phyloP scores from a whole-genome alignment of 331 rosid species.

The Ulmus americana region DNA sequence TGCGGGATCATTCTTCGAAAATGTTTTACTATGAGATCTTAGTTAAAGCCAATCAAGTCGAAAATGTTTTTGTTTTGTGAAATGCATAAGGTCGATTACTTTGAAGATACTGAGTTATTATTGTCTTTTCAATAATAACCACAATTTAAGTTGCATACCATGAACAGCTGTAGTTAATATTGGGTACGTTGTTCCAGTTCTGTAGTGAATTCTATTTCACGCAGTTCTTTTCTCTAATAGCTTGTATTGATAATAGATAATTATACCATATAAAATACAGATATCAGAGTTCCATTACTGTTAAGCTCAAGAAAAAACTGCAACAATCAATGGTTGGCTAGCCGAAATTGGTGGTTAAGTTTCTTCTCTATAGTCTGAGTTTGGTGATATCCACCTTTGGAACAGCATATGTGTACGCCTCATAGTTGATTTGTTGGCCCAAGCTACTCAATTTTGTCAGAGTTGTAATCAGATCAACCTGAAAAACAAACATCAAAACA shows the following conservation, averaged over 20 bases:
- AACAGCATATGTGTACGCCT: slow-evolving; percentile 71
- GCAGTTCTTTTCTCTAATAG: too few relatives aligned
- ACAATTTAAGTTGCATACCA: too few relatives aligned
- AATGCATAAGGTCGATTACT: too few relatives aligned
- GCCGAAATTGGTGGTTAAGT: background rate
- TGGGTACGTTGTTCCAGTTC: too few relatives aligned
- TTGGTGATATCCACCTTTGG: slow-evolving; percentile 58
- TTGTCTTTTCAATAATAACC: too few relatives aligned
- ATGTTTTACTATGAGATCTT: background rate
- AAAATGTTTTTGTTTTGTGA: too few relatives aligned
- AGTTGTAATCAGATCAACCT: slow-evolving; percentile 87
- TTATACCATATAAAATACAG: too few relatives aligned
- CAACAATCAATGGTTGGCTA: slow-evolving; percentile 3
- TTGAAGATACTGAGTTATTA: too few relatives aligned
- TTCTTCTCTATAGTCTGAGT: slow-evolving; percentile 57
- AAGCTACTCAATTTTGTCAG: slow-evolving; percentile 69
- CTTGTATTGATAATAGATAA: too few relatives aligned
- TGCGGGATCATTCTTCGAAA: background rate
- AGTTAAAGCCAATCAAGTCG: background rate
- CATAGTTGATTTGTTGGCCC: slow-evolving; percentile 81
- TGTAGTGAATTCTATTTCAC: too few relatives aligned
- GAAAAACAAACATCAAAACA: slow-evolving; percentile 16
- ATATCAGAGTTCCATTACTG: too few relatives aligned
- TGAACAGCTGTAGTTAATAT: too few relatives aligned
- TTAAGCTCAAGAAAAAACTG: background rate